A percentile compares a stretch with the other conserved stretches of the same genome.
phyloP scores from a whole-genome alignment of 78 protist species.

The Parvularia atlantis region DNA sequence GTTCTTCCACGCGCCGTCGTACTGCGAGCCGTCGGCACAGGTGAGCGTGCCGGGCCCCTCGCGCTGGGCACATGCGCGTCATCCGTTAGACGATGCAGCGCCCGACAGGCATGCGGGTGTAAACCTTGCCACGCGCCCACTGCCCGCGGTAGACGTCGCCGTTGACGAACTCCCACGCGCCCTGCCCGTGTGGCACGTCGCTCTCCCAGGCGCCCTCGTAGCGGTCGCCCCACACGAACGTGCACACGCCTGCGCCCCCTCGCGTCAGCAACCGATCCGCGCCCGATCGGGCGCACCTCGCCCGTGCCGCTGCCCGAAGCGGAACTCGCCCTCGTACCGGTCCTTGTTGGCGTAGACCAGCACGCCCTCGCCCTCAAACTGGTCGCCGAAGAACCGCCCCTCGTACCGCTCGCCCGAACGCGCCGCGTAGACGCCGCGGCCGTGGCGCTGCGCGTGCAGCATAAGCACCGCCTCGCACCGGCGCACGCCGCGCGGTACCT shows the following conservation, averaged over 20 bases:
- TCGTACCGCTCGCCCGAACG: not conserved
- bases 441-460: not conserved
- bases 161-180: not conserved
- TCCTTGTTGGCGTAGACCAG: not conserved
- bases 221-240: not conserved
- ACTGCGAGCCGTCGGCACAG: too few relatives aligned
- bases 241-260: not conserved
- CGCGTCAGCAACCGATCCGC: not conserved
- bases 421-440: not conserved
- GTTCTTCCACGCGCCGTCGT: too few relatives aligned
- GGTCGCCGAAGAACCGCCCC: not conserved
- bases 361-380: not conserved
- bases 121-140: too few relatives aligned
- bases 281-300: too few relatives aligned
- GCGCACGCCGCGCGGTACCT: not conserved
- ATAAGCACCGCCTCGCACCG: not conserved
- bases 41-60: too few relatives aligned
- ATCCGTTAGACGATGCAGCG: too few relatives aligned
- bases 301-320: not conserved
- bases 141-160: not conserved
- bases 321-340: not conserved
- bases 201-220: too few relatives aligned
- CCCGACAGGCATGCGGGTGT: too few relatives aligned
- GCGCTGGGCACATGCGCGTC: too few relatives aligned
- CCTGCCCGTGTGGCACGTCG: not conserved